Evolutionary conservation across 2,329 filamentous ascomycete species (phyloP), one percentile per base, ranked within the genome.

Genomic region (Talaromyces verruculosus): DNA sequence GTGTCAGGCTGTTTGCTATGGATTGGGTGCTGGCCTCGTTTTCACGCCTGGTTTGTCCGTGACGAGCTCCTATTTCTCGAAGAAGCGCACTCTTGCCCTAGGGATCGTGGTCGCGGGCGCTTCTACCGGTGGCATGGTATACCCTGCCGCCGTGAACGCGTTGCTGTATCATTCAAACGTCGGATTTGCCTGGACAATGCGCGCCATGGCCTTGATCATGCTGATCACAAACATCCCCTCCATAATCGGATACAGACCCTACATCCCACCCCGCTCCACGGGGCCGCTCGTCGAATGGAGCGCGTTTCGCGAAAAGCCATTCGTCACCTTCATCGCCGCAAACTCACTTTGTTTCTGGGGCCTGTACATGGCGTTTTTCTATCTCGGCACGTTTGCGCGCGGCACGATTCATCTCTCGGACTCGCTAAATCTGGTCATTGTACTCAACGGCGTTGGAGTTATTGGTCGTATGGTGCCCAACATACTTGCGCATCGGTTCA

Each of bases 81-180:
- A 72, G 37, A 77, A 76, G n/a, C 73, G 77, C 25, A 71, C 73
- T 5, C 64, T 82, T 3, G 81, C 79, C 0, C 70, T 82, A 1
- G 78, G 74, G 0, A 69, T 81, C 30, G 75, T 73, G 0, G 78
- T 78, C 2, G 69, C 72, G 0, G 81, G 82, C 0, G 74, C 69
- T 33, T 76, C 76, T 0, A 77, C 77, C 0, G 78, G 78, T 4
- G 82, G 83, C 0, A 74, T 84, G 17, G 68, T 85, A 1, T 82
- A 81, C 66, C 81, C 83, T 0, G 72, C 78, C 15, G 76, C 84
- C 33, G 75, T 81, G 2, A 75, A 80, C 51, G 72, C 76, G 41
- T 68, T 84, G 6, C 69, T 67, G 1, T 67, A 64, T 28, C 61
- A 67, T 37, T 64, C 61, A 1, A 17, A 60, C 22, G 39, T 67